Evolutionary conservation across 1,139 yeast genomes (phyloP), one percentile per base, ranked within the genome.

Genomic region (Casaregolazyma lundiana): DNA sequence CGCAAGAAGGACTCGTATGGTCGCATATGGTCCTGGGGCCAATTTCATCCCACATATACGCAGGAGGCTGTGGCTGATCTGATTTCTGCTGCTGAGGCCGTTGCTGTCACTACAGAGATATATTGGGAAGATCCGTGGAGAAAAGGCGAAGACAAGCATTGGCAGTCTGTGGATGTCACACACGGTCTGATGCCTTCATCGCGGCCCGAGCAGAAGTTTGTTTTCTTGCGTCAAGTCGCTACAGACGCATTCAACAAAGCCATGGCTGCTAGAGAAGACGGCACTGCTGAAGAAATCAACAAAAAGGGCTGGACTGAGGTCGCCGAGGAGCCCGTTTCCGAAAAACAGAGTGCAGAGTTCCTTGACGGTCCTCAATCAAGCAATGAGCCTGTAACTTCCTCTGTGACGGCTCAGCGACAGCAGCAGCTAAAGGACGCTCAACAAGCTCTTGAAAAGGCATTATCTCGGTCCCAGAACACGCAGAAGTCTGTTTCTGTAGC

Each of bases 51-150:
- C 22, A 82, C 94, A 0, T 86, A 83, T 66, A 73, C 95, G 8
- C 96, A 88, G 65, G 97, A 90, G 65, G 87, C 97, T 0, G 89
- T 88, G 19, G 89, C 96, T 1, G 97, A 90, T 66, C 70, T 90
- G 56, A 73, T 83, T 30, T 81, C 81, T 58, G 82, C 87, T 45
- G 69, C 81, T 49, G 86, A 81, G 53, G 81, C 84, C 59, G 73
- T 82, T 58, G 44, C 60, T 64, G 56, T 54, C n/a, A 46, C 56
- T 48, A 75, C 84, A 29, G 73, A 69, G 48, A 70, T 88, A 40
- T 74, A 72, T 56, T 89, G 97, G 97, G 96, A 87, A 58, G 80
- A 80, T 57, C 71, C 78, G 49, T 87, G 95, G 95, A 77, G 96
- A 66, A 79, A 79, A 68, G 96, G 97, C 40, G 88, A 80, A 42